Evolutionary conservation across 1,139 yeast genomes (phyloP).

Genomic region (Taphrina sp.): DNA sequence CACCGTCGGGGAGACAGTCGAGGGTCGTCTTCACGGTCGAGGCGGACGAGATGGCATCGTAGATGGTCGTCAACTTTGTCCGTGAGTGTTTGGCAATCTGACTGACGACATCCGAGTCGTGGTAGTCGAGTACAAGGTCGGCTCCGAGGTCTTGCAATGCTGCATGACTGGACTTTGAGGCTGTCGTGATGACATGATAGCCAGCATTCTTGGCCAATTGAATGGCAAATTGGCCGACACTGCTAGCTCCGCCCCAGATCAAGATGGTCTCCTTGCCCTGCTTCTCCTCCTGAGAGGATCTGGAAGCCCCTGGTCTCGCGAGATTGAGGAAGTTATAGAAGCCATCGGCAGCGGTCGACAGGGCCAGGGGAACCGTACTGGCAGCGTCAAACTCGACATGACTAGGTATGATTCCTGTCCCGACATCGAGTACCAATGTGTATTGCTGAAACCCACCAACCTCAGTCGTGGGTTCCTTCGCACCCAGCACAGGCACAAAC

Average conservation of each 20-base stretch:
- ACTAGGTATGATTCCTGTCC: conserved; percentile 37
- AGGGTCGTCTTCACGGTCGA: conserved; percentile 1
- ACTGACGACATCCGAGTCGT: conserved; percentile 53
- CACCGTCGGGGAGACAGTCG: conserved; percentile 7
- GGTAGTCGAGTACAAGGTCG: conserved; percentile 60
- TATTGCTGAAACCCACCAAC: conserved; percentile 60
- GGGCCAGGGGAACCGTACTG: conserved; percentile 35
- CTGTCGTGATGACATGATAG: conserved; percentile 55
- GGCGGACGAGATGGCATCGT: conserved; percentile 54
- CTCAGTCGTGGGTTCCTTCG: neutral
- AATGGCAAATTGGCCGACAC: conserved; percentile 57
- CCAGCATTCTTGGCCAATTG: conserved; percentile 56
- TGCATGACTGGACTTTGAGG: conserved; percentile 51
- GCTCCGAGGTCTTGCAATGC: conserved; percentile 57
- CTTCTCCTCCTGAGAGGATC: conserved; percentile 32
- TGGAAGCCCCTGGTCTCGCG: conserved; percentile 14
- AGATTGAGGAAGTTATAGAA: conserved; percentile 32
- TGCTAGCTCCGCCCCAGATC: conserved; percentile 64
- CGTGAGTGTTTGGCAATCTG: conserved; percentile 50
- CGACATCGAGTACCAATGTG: conserved; percentile 41
- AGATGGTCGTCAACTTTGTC: conserved; percentile 52
- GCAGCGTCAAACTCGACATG: conserved; percentile 36
- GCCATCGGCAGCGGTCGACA: conserved; percentile 36
- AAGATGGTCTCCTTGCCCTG: conserved; percentile 44
- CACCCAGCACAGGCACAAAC: conserved; percentile 46